These are phyloP conservation scores for Fomitopsis palustris DNA, from an alignment of 1,284 basidiomycete species.

Conservation along the genomic window DNA sequence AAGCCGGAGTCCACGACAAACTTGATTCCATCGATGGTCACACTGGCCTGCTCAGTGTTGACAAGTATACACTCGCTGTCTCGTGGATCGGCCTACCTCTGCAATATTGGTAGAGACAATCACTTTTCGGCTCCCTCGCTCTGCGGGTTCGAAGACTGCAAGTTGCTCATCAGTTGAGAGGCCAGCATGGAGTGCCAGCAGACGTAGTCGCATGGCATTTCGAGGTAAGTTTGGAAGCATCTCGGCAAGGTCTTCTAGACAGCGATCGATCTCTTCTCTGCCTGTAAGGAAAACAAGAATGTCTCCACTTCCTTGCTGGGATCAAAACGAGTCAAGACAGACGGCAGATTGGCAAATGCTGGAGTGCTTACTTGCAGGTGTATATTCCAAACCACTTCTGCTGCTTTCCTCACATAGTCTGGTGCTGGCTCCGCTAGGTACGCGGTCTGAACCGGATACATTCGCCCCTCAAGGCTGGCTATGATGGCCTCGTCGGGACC, in stretches of 20 bases:
- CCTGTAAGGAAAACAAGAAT: constrained; percentile 94
- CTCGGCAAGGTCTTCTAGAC: constrained; percentile 80
- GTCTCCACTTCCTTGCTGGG: constrained; percentile 76
- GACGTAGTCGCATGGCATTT: constrained; percentile 54
- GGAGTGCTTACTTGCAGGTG: constrained; percentile 65
- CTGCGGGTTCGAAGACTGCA: constrained; percentile 76
- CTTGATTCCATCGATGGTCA: constrained; percentile 94
- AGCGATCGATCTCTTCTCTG: constrained; percentile 94
- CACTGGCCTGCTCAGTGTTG: constrained; percentile 68
- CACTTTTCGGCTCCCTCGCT: constrained; percentile 79
- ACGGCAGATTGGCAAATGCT: neutral
- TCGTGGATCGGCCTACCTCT: constrained; percentile 51
- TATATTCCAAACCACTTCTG: constrained; percentile 84
- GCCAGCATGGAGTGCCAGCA: constrained; percentile 86
- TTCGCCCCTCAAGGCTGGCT: constrained; percentile 88
- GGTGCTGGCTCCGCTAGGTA: constrained; percentile 69
- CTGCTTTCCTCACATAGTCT: constrained; percentile 85
- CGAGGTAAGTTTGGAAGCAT: constrained; percentile 73
- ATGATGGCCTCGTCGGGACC: constrained; percentile 62
- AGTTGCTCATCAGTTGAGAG: constrained; percentile 85
- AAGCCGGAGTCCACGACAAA: constrained; percentile 96
- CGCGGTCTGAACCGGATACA: constrained; percentile 87
- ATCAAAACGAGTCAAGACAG: constrained; percentile 2
- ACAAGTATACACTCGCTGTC: neutral
- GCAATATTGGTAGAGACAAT: constrained; percentile 96